Evolutionary conservation across 768 basidiomycete species (phyloP), one percentile per base, ranked within the genome.

Genomic region (Termitomyces sp.): DNA sequence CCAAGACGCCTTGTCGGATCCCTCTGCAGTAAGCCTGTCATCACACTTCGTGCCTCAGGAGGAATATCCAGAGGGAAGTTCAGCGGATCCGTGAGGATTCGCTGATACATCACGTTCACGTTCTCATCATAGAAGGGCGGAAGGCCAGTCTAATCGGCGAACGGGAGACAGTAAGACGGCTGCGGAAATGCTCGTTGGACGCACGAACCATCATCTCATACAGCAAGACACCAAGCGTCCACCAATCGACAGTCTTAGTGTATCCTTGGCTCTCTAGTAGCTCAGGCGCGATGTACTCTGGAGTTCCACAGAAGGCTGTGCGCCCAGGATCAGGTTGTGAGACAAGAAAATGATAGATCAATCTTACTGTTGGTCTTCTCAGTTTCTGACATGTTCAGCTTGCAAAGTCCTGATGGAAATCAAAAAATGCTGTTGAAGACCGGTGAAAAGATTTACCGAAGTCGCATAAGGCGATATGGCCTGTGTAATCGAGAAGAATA

Each of bases 91-190:
- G 87, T 82, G 26, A 98, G 81, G 68, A 98, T 98, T 58, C 95
- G 88, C 71, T 94, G 90, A 69, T 96, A 95, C 94, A 95, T 97
- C 44, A 90, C 89, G 75, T 96, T 95, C 44, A 96, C 95, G 70
- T 98, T 97, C 71, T 99, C 96, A 66, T 98, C 95, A 71, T 98
- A 99, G 81, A 97, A 98, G 3, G 96, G 96, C 12, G 96, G 97
- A 16, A 99, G 83, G 36, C 96, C 96, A 6, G 96, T 92, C 85
- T 97, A 67, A 56, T 47, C 52, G 38, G 16, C 32, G 28, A 20
- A 30, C 32, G 30, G 20, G 6, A 6, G 32, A 16, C 33, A 20
- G 26, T 28, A 32, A 57, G 30, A 46, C 12, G 13, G 14, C n/a
- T 14, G 44, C 28, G n/a, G 50, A 52, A 45, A 35, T 33, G 7